phyloP scores from a whole-genome alignment of 768 basidiomycete genomes.

The Lentinula guzmanii region DNA sequence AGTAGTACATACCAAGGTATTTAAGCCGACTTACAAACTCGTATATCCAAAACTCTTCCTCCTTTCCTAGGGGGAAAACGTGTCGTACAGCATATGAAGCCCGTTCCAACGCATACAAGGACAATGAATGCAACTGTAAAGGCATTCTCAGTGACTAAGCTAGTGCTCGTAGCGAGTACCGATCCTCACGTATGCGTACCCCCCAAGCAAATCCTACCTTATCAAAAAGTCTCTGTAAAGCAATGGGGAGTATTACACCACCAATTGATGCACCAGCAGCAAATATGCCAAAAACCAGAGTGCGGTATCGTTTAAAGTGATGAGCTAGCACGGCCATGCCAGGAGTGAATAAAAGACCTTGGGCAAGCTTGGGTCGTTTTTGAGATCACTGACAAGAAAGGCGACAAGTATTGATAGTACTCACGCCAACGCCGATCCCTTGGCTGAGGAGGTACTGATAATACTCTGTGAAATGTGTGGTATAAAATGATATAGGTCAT shows the following conservation, averaged over 20 bases:
- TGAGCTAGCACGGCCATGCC: constrained; percentile 11
- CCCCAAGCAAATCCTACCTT: constrained; percentile 18
- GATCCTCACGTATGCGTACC: constrained; percentile 12
- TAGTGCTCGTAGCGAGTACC: neutral
- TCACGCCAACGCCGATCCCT: constrained; percentile 22
- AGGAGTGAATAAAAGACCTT: constrained; percentile 13
- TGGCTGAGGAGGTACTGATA: constrained; percentile 27
- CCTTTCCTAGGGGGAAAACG: constrained; percentile 11
- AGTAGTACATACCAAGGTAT: neutral
- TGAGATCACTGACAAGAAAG: neutral
- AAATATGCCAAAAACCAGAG: constrained; percentile 21
- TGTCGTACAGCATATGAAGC: constrained; percentile 11
- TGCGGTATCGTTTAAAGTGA: constrained; percentile 16
- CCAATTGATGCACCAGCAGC: constrained; percentile 23
- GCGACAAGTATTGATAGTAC: neutral
- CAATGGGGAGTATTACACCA: constrained; percentile 17
- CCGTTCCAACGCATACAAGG: constrained; percentile 8
- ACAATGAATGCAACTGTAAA: constrained; percentile 12
- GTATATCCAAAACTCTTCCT: constrained; percentile 9
- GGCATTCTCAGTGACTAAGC: neutral
- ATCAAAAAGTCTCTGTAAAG: constrained; percentile 13
- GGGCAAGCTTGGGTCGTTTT: neutral
- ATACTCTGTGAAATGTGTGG: constrained; percentile 15
- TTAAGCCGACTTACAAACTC: constrained; percentile 10
- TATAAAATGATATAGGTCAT: constrained; percentile 13